phyloP scores from a whole-genome alignment of 805 yeast genomes.

The Ogataea nitratoaversa region DNA sequence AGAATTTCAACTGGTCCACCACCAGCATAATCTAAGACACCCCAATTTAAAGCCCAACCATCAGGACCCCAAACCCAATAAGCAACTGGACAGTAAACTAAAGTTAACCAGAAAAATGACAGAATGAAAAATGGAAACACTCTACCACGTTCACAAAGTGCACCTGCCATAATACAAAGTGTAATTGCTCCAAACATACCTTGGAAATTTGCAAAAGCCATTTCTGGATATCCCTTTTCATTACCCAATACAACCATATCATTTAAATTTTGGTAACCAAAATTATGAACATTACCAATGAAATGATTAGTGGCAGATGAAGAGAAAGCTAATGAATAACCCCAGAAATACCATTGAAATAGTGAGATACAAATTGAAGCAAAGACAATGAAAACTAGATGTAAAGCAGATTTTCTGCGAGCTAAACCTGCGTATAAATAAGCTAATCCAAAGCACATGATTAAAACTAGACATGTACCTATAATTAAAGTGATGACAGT shows the following conservation, averaged over 20 bases:
- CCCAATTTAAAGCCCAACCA: slow-evolving; percentile 94
- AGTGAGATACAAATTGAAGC: slow-evolving; percentile 58
- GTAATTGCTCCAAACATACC: slow-evolving; percentile 93
- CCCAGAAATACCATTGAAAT: slow-evolving; percentile 98
- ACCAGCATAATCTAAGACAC: slow-evolving; percentile 94
- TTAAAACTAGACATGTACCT: slow-evolving; percentile 69
- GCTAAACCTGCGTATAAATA: slow-evolving; percentile 90
- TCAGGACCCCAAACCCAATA: slow-evolving; percentile 92
- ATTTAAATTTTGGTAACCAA: slow-evolving; percentile 75
- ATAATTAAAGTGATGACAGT: slow-evolving; percentile 49
- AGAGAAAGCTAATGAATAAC: slow-evolving; percentile 88
- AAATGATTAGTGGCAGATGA: slow-evolving; percentile 74
- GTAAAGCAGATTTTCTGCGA: slow-evolving; percentile 82
- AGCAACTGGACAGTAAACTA: slow-evolving; percentile 92
- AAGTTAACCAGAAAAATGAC: slow-evolving; percentile 81
- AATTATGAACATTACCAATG: slow-evolving; percentile 80
- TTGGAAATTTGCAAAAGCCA: slow-evolving; percentile 82
- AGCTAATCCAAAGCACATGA: slow-evolving; percentile 95
- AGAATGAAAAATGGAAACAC: slow-evolving; percentile 81
- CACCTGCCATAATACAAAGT: slow-evolving; percentile 85
- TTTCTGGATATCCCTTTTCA: slow-evolving; percentile 60
- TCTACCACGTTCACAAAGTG: slow-evolving; percentile 89
- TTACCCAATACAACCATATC: slow-evolving; percentile 28
- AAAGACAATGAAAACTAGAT: slow-evolving; percentile 77
- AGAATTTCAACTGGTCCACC: slow-evolving; percentile 96